A percentile compares a stretch with the other conserved stretches of the same genome.
Evolutionary conservation across 305 asterid genomes (phyloP).

Genomic region (Fraxinus dipetala): DNA sequence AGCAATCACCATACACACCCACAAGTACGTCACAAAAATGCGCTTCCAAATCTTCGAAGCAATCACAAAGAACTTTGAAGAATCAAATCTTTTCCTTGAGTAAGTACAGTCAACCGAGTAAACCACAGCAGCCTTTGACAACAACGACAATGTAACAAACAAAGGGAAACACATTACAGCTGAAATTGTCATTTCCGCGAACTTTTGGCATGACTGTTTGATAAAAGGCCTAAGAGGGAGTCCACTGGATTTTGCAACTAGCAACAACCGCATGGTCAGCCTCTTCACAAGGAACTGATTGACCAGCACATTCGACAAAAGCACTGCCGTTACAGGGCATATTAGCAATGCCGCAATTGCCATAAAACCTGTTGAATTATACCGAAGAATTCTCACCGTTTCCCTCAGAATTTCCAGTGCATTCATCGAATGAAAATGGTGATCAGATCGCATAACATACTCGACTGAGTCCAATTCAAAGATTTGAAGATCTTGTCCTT

Average conservation of each 20-base stretch:
- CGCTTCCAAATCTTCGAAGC: conserved; percentile 75
- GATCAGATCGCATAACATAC: conserved; percentile 37
- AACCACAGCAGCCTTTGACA: conserved; percentile 83
- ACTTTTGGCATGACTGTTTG: conserved; percentile 69
- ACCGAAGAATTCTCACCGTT: conserved; percentile 76
- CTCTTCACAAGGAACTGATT: conserved; percentile 57
- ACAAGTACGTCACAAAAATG: conserved; percentile 57
- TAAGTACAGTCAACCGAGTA: conserved; percentile 87
- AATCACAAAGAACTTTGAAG: conserved; percentile 47
- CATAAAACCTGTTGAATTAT: conserved; percentile 60
- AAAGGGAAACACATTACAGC: conserved; percentile 69
- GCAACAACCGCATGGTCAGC: conserved; percentile 49
- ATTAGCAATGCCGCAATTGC: conserved; percentile 61
- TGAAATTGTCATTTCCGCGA: conserved; percentile 64
- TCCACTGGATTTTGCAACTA: conserved; percentile 73
- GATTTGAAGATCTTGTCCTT: conserved; percentile 29
- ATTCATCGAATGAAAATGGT: conserved; percentile 54
- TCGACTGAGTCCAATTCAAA: conserved; percentile 43
- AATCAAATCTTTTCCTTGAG: conserved; percentile 57
- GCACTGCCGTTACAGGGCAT: conserved; percentile 73
- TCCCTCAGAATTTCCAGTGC: conserved; percentile 81
- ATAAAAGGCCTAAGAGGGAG: conserved; percentile 71
- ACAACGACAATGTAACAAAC: conserved; percentile 50
- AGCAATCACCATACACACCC: conserved; percentile 58
- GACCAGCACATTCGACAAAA: conserved; percentile 69